Evolutionary conservation across 1,284 basidiomycete species (phyloP).

Genomic region (Sphaerobolus stellatus): DNA sequence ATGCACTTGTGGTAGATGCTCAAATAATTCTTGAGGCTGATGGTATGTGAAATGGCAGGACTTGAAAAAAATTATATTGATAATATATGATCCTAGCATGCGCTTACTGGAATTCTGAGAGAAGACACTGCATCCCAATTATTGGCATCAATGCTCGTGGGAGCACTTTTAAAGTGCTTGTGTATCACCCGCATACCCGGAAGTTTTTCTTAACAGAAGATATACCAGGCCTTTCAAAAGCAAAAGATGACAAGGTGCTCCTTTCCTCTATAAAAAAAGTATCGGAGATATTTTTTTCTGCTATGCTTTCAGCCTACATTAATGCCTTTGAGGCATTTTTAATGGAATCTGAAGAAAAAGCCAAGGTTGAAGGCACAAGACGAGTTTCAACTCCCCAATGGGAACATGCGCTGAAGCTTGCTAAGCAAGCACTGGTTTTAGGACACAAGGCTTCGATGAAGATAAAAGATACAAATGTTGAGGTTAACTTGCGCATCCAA

Average conservation of each 20-base stretch:
- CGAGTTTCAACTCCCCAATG: not conserved
- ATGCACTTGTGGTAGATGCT: not conserved
- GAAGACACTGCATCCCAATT: not conserved
- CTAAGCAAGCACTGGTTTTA: not conserved
- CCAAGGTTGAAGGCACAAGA: not conserved
- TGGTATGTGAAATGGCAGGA: not conserved
- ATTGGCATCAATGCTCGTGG: not conserved
- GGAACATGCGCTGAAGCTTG: not conserved
- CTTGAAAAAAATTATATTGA: not conserved
- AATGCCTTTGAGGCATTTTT: not conserved
- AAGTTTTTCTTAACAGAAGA: not conserved
- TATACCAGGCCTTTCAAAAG: not conserved
- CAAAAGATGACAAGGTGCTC: not conserved
- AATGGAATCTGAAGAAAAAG: not conserved
- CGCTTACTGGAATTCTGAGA: not conserved
- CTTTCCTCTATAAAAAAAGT: not conserved
- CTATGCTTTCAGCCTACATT: not conserved
- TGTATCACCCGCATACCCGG: not conserved
- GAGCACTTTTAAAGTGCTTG: not conserved
- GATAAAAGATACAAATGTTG: not conserved
- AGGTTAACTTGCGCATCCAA: not conserved
- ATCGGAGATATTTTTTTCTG: not conserved
- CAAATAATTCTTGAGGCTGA: not conserved
- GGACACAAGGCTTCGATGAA: not conserved
- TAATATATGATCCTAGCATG: not conserved